Base-by-base conservation (phyloP, 192 early-diverging fungal genomes). In the Coemansia sp. region DNA sequence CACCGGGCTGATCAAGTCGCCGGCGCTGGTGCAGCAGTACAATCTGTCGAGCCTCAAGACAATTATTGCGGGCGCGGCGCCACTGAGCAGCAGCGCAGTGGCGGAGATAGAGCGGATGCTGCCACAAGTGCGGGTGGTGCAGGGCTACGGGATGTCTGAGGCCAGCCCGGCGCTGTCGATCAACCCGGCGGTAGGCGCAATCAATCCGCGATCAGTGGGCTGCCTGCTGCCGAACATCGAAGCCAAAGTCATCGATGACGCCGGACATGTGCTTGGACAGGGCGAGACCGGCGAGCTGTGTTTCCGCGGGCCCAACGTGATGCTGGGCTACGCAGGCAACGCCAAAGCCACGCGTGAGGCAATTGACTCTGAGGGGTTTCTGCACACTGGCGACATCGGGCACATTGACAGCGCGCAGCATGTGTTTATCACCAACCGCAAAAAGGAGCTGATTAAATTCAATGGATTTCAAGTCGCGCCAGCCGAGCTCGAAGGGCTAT, bases 371-470 rank as follows among this genome's bases (percentile, higher is more conserved):
- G 89, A 94, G 17, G 91, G 92, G 0, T 96, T 86, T 79, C 69
- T 95, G 41, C 91, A 89, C 57, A 96, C 92, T 6, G 89, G 89
- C 12, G 95, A 97, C 69, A 76, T 97, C 27, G 92, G 84, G 2
- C 45, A 83, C 8, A 79, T 88, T 5, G 87, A 91, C 67, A 65
- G 72, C 22, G 37, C 87, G 3, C 84, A 84, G 11, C 62, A 83
- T 37, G 82, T 88, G 57, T 87, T 67, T 52, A 75, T 88, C 25
- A 81, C 86, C 6, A 89, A 89, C 64, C 87, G 95, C 10, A 61
- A 91, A n/a, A 96, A 95, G 79, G 92, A 94, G 62, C 84, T 96
- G 50, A 95, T 95, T 74, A 97, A 97, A 68, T 95, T 93, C 86
- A 95, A 97, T 63, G 85, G 87, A 0, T 71, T 84, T 60, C 83